Evolutionary conservation across 2,329 filamentous ascomycete genomes (phyloP).

Genomic region (Exophiala aquamarina): DNA sequence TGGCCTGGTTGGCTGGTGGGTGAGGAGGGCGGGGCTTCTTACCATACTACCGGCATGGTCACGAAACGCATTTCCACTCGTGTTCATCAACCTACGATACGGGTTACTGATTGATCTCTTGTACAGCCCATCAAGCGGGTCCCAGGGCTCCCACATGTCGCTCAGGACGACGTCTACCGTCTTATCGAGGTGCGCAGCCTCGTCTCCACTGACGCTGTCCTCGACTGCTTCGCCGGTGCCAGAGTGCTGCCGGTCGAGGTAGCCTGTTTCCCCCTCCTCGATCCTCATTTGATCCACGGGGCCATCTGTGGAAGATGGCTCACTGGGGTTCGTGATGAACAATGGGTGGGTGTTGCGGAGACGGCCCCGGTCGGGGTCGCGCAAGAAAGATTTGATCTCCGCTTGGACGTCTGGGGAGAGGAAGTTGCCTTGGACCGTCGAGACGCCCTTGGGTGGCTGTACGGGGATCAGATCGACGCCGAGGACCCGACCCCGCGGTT

Average conservation of each 20-base stretch:
- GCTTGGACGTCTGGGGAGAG: constrained; percentile 71
- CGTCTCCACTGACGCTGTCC: too few relatives aligned
- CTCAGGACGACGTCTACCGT: constrained; percentile 90
- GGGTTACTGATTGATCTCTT: constrained; percentile 92
- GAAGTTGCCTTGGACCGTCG: constrained; percentile 93
- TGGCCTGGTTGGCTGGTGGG: not conserved
- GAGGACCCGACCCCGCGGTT: constrained; percentile 74
- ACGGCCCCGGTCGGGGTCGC: constrained; percentile 61
- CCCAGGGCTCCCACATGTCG: constrained; percentile 99
- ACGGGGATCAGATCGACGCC: constrained; percentile 94
- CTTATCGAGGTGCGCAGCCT: constrained; percentile 44
- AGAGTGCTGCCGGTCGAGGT: constrained; percentile 21
- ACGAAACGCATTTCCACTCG: constrained; percentile 79
- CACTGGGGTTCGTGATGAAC: constrained; percentile 9
- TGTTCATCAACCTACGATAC: constrained; percentile 99
- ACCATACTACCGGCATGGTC: constrained; percentile 97
- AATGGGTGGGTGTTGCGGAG: constrained; percentile 32
- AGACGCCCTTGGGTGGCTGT: constrained; percentile 86
- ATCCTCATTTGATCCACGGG: constrained; percentile 10
- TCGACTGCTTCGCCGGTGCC: constrained; percentile 31
- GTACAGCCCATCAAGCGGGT: constrained; percentile 73
- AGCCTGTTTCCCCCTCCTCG: constrained; percentile 26
- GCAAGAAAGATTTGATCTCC: constrained; percentile 74
- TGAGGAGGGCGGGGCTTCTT: constrained; percentile 36
- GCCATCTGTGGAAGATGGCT: constrained; percentile 3